Evolutionary conservation across 1,284 basidiomycete genomes (phyloP), one percentile per base, ranked within the genome.

Genomic region (Melampsora americana): DNA sequence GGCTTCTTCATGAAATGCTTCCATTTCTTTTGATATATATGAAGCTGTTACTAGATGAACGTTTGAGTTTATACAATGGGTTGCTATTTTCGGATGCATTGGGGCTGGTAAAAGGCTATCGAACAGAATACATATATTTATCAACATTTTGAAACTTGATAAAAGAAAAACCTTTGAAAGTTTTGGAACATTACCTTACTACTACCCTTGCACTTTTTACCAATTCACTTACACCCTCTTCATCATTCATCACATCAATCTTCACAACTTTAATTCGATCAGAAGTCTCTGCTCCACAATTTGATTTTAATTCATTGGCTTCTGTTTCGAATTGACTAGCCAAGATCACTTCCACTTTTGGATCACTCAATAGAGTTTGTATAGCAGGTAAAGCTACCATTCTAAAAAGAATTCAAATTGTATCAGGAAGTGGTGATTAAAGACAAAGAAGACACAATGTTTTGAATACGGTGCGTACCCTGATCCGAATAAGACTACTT

Each of bases 11-110:
- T 94, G 86, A 16, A 97, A 83, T 0, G 84, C 85, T 23, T 85
- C 85, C 91, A 97, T 96, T 26, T 87, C 88, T 0, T 88, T 87
- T 0, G 92, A 93, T 79, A 92, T 90, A 82, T 98, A 98, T 1
- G 92, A 95, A 0, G 94, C 94, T 0, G 95, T 97, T 69, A 97
- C 88, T 77, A 98, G 87, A 80, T 96, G 90, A 78, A 89, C 91
- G 44, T 85, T 82, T 79, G 90, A 85, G 73, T 86, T 80, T 78
- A 96, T 89, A 80, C 95, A 96, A 0, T 89, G 82, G 78, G 90
- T 86, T 16, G 94, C 95, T 32, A 95, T 86, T 1, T 82, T 80
- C 6, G 89, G 86, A 80, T 98, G 95, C 82, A 94, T 87, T 0
- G 88, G 83, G 0, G 89, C 91, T 0, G 93, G 93, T 0, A 95